phyloP scores from a whole-genome alignment of 1,284 basidiomycete genomes.

The Irpex lacteus region DNA sequence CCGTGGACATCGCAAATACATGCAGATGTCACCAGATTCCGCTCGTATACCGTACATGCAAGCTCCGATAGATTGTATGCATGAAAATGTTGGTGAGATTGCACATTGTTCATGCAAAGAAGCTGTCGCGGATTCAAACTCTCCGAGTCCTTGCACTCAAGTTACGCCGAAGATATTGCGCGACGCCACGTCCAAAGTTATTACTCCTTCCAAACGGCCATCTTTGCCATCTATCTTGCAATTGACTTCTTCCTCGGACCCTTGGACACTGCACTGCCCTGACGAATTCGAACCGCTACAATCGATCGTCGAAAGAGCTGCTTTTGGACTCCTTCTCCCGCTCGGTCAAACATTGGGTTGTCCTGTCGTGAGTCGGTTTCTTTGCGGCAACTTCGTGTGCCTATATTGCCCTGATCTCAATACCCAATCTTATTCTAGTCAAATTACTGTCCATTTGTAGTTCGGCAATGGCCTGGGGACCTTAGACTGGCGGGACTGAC shows the following conservation, averaged over 20 bases:
- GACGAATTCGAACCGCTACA: not conserved
- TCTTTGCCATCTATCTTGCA: not conserved
- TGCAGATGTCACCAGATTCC: not conserved
- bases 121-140: not conserved
- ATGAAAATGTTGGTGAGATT: not conserved
- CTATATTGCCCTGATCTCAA: not conserved
- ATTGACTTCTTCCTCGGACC: not conserved
- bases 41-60: not conserved
- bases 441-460: not conserved
- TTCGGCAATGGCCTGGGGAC: not conserved
- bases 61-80: not conserved
- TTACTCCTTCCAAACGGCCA: not conserved
- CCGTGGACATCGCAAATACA: not conserved
- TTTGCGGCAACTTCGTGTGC: not conserved
- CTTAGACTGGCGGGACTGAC: too few relatives aligned
- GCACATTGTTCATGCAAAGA: not conserved
- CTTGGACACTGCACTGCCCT: not conserved
- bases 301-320: not conserved
- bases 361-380: not conserved
- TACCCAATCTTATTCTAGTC: not conserved
- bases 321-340: not conserved
- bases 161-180: not conserved
- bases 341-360: not conserved
- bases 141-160: not conserved
- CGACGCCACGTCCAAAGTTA: not conserved